These are phyloP conservation scores for Talaromyces sp. DNA, from an alignment of 2,329 filamentous ascomycete species.

Conservation along the genomic window DNA sequence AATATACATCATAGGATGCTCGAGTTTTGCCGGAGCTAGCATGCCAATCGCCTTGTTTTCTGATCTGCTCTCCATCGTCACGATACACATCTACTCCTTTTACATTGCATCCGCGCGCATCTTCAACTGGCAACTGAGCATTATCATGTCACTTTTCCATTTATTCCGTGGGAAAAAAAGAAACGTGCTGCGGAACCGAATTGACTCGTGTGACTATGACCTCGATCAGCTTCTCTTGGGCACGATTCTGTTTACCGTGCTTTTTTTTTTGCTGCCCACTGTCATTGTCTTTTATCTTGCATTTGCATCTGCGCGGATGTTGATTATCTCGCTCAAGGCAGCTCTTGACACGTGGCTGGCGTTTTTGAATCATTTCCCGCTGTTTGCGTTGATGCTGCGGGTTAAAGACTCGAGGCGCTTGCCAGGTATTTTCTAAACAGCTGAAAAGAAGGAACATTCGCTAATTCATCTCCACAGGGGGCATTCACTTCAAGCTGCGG, in stretches of 20 bases:
- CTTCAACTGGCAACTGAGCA: slow-evolving; percentile 97
- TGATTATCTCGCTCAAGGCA: slow-evolving; percentile 90
- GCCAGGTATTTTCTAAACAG: slow-evolving; percentile 54
- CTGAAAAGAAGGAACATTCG: not conserved
- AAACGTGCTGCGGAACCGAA: slow-evolving; percentile 92
- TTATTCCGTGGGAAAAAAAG: slow-evolving; percentile 97
- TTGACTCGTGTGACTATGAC: slow-evolving; percentile 98
- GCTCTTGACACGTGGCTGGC: slow-evolving; percentile 86
- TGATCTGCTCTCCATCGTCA: slow-evolving; percentile 84
- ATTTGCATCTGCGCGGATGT: slow-evolving; percentile 90
- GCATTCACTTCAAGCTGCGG: slow-evolving; percentile 85
- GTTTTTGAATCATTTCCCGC: slow-evolving; percentile 92
- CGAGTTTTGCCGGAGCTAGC: slow-evolving; percentile 90
- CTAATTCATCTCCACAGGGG: slow-evolving; percentile 46
- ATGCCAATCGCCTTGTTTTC: slow-evolving; percentile 97
- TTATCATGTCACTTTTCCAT: slow-evolving; percentile 96
- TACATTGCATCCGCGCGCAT: slow-evolving; percentile 96
- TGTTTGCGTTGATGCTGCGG: slow-evolving; percentile 94
- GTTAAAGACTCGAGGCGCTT: slow-evolving; percentile 88
- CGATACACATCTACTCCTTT: slow-evolving; percentile 95
- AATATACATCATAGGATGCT: slow-evolving; percentile 89
- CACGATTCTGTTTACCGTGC: slow-evolving; percentile 90
- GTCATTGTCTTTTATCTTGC: slow-evolving; percentile 96
- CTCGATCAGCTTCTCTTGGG: slow-evolving; percentile 93
- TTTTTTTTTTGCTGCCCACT: slow-evolving; percentile 92